Base-by-base conservation (phyloP, 2,329 filamentous ascomycete species). In the Trichoderma citrinoviride region DNA sequence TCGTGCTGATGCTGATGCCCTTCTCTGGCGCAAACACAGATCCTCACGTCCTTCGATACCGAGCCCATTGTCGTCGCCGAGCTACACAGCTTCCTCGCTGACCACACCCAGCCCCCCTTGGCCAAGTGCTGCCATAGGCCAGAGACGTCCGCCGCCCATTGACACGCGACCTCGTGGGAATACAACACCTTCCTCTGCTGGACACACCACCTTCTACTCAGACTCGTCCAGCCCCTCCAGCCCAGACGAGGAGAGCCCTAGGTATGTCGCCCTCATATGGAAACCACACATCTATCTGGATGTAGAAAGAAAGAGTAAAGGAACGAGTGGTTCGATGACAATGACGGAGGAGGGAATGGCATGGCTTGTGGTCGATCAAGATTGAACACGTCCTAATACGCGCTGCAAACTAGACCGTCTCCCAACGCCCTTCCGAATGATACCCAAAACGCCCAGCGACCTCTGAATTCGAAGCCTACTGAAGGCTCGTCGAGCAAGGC, bases 1-100 rank as follows among this genome's bases (percentile, higher is more conserved):
- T 21, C 37, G 37, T n/a, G 62, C 55, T 27, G 25, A 46, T 29
- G 53, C 60, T 57, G 54, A 58, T 56, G 75, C 69, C 62, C 60
- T 17, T 19, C 40, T 62, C 65, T 69, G 68, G 58, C 69, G 67
- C 66, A 53, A 65, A 71, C 67, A 47, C 65, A 85, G 83, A 80
- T 82, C 79, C 61, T 78, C 76, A 70, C 77, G 80, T 72, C 81
- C 78, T 72, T 73, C 78, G 64, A 76, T 79, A 67, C 81, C 82
- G 50, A 85, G 82, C 70, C 83, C 83, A 68, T 76, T 85, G 54
- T 84, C 71, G 66, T 78, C 79, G 64, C 79, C 78, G 65, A 80
- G 75, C 71, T 76, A 69, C 65, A 76, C 78, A 62, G 74, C 78
- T 55, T 77, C 77, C 67, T 77, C 80, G 60, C 73, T 78, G 69